Evolutionary conservation across 331 rosid species (phyloP).

Genomic region (Spiraea crenata): DNA sequence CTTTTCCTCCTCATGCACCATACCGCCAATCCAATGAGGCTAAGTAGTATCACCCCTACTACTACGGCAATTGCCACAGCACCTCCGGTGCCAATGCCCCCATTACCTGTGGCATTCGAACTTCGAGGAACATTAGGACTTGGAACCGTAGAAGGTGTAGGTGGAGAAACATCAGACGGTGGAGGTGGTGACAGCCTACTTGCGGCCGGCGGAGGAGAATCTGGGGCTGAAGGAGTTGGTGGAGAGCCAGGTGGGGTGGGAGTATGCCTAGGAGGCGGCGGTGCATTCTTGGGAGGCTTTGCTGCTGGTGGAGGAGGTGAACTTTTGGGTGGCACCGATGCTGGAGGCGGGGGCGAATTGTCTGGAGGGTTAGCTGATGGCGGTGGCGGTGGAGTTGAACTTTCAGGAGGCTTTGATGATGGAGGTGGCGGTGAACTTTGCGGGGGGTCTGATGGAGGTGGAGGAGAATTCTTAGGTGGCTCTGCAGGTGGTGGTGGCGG

Average conservation of each 20-base stretch:
- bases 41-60: slow-evolving; percentile 47
- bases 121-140: slow-evolving; percentile 29
- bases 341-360: slow-evolving; percentile 22
- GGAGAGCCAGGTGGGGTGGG: slow-evolving; percentile 26
- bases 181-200: slow-evolving; percentile 32
- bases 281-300: slow-evolving; percentile 24
- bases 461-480: slow-evolving; percentile 21
- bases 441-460: slow-evolving; percentile 22
- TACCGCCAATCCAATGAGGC: slow-evolving; percentile 52
- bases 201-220: slow-evolving; percentile 21
- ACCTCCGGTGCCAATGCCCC: slow-evolving; percentile 52
- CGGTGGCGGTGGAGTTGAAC: slow-evolving; percentile 26
- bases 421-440: slow-evolving; percentile 22
- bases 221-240: slow-evolving; percentile 36
- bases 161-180: slow-evolving; percentile 24
- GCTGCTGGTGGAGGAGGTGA: slow-evolving; percentile 42
- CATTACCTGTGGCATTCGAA: slow-evolving; percentile 39
- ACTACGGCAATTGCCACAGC: slow-evolving; percentile 45
- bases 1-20: slow-evolving; percentile 64
- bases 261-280: slow-evolving; percentile 36
- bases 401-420: slow-evolving; percentile 20
- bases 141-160: slow-evolving; percentile 26
- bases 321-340: slow-evolving; percentile 25
- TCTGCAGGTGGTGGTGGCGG: slow-evolving; percentile 26
- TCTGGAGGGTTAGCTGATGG: slow-evolving; percentile 22